phyloP scores from a whole-genome alignment of 1,139 yeast species.

The Lodderomyces theae region DNA sequence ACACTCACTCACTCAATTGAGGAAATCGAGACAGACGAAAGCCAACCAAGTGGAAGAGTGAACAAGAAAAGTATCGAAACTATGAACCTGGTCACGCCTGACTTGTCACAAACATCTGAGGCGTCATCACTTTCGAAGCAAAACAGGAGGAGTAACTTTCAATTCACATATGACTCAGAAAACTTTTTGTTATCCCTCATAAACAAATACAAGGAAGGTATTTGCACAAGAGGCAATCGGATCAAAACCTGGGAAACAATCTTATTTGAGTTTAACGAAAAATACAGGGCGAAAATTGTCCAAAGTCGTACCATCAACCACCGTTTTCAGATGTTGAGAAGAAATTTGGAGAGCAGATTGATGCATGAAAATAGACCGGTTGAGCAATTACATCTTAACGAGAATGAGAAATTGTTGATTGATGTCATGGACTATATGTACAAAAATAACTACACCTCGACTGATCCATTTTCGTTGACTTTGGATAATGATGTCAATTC shows the following conservation, averaged over 20 bases:
- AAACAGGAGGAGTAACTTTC: constrained; percentile 18
- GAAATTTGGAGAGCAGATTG: constrained; percentile 24
- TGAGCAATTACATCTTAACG: constrained; percentile 20
- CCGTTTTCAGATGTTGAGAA: constrained; percentile 24
- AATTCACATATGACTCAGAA: constrained; percentile 30
- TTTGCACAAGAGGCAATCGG: constrained; percentile 30
- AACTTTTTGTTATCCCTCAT: constrained; percentile 23
- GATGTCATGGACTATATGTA: constrained; percentile 14
- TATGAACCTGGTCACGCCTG: neutral
- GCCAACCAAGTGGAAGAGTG: no score
- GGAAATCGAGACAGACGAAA: no score
- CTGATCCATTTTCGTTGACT: constrained; percentile 8
- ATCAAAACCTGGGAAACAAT: constrained; percentile 30
- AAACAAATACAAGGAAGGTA: constrained; percentile 20
- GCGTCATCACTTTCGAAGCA: constrained; percentile 5
- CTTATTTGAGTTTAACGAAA: constrained; percentile 23
- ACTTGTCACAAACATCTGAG: neutral
- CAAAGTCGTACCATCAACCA: constrained; percentile 32
- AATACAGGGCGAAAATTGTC: constrained; percentile 20
- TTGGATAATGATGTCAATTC: neutral
- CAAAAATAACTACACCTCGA: constrained; percentile 7
- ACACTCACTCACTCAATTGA: no score
- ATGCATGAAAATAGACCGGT: constrained; percentile 16
- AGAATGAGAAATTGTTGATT: constrained; percentile 26
- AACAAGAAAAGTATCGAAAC: no score